phyloP scores from a whole-genome alignment of 2,329 filamentous ascomycete species.

The Stemphylium vesicarium region DNA sequence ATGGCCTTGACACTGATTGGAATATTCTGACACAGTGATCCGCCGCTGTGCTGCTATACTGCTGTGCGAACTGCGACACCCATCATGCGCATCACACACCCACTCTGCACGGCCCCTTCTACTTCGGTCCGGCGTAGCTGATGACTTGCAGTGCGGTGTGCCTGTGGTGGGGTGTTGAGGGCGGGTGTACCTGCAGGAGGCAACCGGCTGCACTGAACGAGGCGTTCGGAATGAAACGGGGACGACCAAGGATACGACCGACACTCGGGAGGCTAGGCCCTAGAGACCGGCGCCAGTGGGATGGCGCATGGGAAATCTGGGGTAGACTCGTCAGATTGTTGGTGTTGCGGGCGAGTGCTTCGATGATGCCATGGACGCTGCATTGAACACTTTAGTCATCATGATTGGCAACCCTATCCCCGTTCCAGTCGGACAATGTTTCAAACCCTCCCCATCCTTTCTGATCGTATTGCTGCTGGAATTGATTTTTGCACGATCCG shows the following conservation, averaged over 20 bases:
- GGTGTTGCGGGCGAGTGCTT: neutral
- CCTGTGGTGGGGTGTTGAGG: conserved; percentile 26
- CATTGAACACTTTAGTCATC: too few species aligned
- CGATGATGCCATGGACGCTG: neutral
- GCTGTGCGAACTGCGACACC: neutral
- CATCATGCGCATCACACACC: conserved; percentile 4
- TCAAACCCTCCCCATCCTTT: too few species aligned
- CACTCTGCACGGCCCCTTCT: conserved; percentile 14
- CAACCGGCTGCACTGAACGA: conserved; percentile 25
- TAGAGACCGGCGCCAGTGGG: conserved; percentile 29
- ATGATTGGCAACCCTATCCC: too few species aligned
- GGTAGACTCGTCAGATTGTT: conserved; percentile 36
- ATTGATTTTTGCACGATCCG: too few species aligned
- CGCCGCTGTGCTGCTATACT: neutral
- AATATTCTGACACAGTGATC: neutral
- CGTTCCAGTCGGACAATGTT: too few species aligned
- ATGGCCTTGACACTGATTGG: neutral
- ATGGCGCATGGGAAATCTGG: conserved; percentile 38
- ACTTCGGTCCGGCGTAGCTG: conserved; percentile 7
- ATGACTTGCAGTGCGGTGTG: conserved; percentile 26
- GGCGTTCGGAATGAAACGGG: conserved; percentile 26
- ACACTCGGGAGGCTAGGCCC: conserved; percentile 34
- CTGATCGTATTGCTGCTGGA: too few species aligned
- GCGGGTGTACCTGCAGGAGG: conserved; percentile 44
- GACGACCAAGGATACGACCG: conserved; percentile 17